Conservation (phyloP, 106 monocot species). For the Gastrodia elata region DNA sequence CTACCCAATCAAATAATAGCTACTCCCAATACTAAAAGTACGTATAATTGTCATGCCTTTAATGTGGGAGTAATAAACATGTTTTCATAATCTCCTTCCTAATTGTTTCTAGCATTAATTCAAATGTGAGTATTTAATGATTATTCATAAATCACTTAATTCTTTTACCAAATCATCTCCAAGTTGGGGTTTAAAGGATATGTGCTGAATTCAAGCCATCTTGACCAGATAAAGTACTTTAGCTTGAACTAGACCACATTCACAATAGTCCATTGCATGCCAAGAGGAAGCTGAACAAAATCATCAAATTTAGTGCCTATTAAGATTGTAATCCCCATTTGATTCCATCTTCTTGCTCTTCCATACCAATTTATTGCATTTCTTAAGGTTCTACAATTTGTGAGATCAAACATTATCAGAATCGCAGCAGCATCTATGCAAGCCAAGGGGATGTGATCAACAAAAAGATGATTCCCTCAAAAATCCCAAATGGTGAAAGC, state of each 20-base stretch:
- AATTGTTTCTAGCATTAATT: background rate
- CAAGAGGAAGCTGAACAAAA: slow-evolving; percentile 80
- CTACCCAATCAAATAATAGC: too few species aligned
- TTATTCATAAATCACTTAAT: background rate
- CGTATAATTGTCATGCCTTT: too few species aligned
- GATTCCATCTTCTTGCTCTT: slow-evolving; percentile 81
- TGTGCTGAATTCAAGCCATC: background rate
- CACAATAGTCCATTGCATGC: slow-evolving; percentile 86
- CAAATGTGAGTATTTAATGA: background rate
- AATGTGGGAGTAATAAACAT: too few species aligned
- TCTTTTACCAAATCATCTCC: background rate
- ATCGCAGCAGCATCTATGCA: slow-evolving; percentile 90
- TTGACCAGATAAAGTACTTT: too few species aligned
- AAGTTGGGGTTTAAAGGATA: background rate
- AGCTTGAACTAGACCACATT: too few species aligned
- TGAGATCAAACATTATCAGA: slow-evolving; percentile 96
- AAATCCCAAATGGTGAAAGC: slow-evolving; percentile 84
- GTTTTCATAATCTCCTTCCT: background rate
- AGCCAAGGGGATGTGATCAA: slow-evolving; percentile 75
- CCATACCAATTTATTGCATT: slow-evolving; percentile 68
- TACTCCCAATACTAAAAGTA: too few species aligned
- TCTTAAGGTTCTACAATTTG: slow-evolving; percentile 58
- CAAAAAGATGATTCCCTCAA: slow-evolving; percentile 33
- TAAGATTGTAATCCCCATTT: slow-evolving; percentile 82
- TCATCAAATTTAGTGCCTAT: slow-evolving; percentile 97